A percentile compares a stretch with the other conserved stretches of the same genome.
phyloP scores from a whole-genome alignment of 805 yeast genomes.

The Suhomyces tanzawaensis region DNA sequence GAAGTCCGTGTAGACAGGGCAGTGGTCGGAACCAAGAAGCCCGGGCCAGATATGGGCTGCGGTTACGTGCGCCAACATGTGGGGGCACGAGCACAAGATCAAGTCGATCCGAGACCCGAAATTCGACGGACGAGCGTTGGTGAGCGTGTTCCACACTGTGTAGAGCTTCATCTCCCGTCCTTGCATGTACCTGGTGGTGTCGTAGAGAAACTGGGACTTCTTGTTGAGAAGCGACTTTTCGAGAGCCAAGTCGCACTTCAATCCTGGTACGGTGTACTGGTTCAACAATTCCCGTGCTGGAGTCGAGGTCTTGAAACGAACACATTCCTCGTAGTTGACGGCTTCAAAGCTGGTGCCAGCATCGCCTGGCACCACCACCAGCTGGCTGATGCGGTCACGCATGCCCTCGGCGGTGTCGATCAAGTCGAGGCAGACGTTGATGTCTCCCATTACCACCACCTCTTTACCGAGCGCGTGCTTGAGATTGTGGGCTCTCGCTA shows the following conservation, averaged over 20 bases:
- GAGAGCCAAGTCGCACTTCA: conserved; percentile 7
- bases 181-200: conserved; percentile 55
- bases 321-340: conserved; percentile 25
- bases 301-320: conserved; percentile 34
- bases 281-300: conserved; percentile 31
- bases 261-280: conserved; percentile 22
- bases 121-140: conserved; percentile 74
- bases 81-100: conserved; percentile 49
- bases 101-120: conserved; percentile 88
- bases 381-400: conserved; percentile 37
- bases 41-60: conserved; percentile 63
- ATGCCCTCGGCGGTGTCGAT: conserved; percentile 79
- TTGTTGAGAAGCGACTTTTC: not conserved
- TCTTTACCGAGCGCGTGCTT: conserved; percentile 51
- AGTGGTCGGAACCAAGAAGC: conserved; percentile 88
- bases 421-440: conserved; percentile 76
- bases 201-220: conserved; percentile 44
- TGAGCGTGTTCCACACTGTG: conserved; percentile 88
- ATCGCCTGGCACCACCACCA: conserved; percentile 14
- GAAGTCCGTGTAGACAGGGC: conserved; percentile 81
- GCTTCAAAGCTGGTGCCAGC: conserved; percentile 22
- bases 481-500: conserved; percentile 60
- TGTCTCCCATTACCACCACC: conserved; percentile 84
- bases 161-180: conserved; percentile 65
- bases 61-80: conserved; percentile 28